Conservation (phyloP, 495 filamentous ascomycete species). For the Talaromyces proteolyticus region DNA sequence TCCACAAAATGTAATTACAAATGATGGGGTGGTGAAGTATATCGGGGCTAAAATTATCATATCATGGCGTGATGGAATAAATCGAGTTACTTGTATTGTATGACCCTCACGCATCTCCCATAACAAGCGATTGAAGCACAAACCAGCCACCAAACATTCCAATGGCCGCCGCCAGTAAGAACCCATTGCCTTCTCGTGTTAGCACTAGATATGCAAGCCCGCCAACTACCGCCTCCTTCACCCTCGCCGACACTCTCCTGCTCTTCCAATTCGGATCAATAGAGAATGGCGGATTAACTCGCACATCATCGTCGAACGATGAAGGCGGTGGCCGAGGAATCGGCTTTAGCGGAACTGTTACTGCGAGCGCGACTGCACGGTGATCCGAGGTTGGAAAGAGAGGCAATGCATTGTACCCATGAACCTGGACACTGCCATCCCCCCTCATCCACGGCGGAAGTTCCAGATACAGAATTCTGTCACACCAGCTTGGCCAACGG, state of each 20-base stretch:
- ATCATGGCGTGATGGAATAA: too few species aligned
- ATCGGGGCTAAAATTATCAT: too few species aligned
- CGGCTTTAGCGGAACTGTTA: slow-evolving; percentile 47
- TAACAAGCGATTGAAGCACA: slow-evolving; percentile 29
- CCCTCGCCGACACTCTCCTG: slow-evolving; percentile 42
- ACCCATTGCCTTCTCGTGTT: slow-evolving; percentile 55
- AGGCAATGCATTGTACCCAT: slow-evolving; percentile 67
- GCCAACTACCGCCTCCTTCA: slow-evolving; percentile 54
- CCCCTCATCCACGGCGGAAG: slow-evolving; percentile 41
- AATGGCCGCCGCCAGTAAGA: slow-evolving; percentile 37
- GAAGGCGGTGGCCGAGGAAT: slow-evolving; percentile 12
- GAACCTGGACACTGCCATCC: slow-evolving; percentile 34
- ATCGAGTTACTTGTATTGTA: too few species aligned
- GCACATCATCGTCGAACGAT: slow-evolving; percentile 17
- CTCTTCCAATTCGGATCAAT: slow-evolving; percentile 47
- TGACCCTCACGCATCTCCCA: slow-evolving; percentile 1
- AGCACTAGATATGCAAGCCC: slow-evolving; percentile 46
- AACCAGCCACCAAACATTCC: slow-evolving; percentile 42
- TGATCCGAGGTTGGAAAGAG: slow-evolving; percentile 78
- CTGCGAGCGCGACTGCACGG: slow-evolving; percentile 66
- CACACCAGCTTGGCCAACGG: slow-evolving; percentile 92
- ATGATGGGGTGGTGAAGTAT: too few species aligned
- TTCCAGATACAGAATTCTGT: slow-evolving; percentile 79
- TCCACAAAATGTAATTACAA: too few species aligned
- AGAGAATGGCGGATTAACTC: slow-evolving; percentile 42